Conservation (phyloP, 768 basidiomycete species). For the Boletus subparvulus region DNA sequence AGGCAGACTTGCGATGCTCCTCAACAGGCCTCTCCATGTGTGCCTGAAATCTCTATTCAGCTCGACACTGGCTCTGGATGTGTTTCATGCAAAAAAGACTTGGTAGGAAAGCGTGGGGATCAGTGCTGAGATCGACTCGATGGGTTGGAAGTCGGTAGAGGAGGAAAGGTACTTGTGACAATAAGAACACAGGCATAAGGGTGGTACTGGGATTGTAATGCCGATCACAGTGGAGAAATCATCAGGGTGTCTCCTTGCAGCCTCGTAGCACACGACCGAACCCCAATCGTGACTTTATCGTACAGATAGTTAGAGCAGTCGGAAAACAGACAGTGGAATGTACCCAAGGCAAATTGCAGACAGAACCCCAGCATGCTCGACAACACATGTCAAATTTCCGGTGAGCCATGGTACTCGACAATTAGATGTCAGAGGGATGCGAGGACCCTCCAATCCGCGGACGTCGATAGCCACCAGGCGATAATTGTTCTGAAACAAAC, state of each 20-base stretch:
- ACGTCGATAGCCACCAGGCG: constrained; percentile 61
- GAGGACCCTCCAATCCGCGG: constrained; percentile 67
- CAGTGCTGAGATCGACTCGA: constrained; percentile 36
- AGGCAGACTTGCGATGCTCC: constrained; percentile 53
- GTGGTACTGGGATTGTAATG: constrained; percentile 50
- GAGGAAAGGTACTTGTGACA: constrained; percentile 57
- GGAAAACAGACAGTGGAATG: constrained; percentile 3
- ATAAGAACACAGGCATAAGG: neutral
- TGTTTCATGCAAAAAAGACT: constrained; percentile 55
- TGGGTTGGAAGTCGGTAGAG: constrained; percentile 46
- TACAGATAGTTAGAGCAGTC: neutral
- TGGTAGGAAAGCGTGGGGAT: constrained; percentile 64
- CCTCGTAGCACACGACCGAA: constrained; percentile 62
- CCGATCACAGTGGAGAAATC: constrained; percentile 59
- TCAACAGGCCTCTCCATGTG: constrained; percentile 54
- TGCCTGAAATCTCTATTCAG: constrained; percentile 56
- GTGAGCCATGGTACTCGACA: constrained; percentile 60
- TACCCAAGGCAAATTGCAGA: constrained; percentile 66
- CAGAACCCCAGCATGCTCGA: constrained; percentile 48
- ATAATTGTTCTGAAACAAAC: constrained; percentile 50
- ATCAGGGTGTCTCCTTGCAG: constrained; percentile 66
- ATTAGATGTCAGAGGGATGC: constrained; percentile 59
- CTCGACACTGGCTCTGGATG: constrained; percentile 49
- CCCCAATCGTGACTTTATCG: constrained; percentile 75
- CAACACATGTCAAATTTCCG: constrained; percentile 61